A percentile compares a stretch with the other conserved stretches of the same genome.
These are phyloP conservation scores for Periglandula ipomoeae DNA, from an alignment of 2,329 filamentous ascomycete species.

Conservation along the genomic window DNA sequence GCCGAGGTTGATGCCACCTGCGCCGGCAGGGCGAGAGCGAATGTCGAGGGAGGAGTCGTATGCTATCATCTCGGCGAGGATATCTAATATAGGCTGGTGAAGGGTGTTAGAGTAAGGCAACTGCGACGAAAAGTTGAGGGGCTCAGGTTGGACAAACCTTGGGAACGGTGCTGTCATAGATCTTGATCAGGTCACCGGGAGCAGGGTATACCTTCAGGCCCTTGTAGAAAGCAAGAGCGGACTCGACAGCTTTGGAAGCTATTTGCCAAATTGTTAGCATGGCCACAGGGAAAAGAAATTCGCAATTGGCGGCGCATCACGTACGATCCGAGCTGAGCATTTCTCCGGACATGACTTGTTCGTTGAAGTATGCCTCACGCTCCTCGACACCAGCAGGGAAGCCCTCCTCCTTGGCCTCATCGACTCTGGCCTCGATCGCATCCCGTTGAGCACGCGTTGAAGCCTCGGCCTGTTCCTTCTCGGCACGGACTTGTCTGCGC, in stretches of 20 bases:
- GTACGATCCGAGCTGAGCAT: slow-evolving; percentile 71
- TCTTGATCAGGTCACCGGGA: slow-evolving; percentile 82
- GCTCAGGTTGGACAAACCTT: slow-evolving; percentile 56
- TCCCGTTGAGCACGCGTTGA: slow-evolving; percentile 59
- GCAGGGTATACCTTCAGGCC: slow-evolving; percentile 97
- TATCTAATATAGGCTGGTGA: slow-evolving; percentile 74
- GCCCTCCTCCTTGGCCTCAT: slow-evolving; percentile 79
- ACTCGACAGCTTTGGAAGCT: slow-evolving; percentile 66
- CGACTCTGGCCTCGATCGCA: slow-evolving; percentile 65
- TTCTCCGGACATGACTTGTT: slow-evolving; percentile 86
- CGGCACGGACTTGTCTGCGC: slow-evolving; percentile 59
- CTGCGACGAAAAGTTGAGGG: not conserved
- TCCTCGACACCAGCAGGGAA: slow-evolving; percentile 88
- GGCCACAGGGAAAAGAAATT: too few relatives aligned
- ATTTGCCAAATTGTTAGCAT: slow-evolving; percentile 6
- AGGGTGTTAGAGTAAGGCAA: not conserved
- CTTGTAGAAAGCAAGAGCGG: slow-evolving; percentile 94
- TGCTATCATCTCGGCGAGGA: slow-evolving; percentile 96
- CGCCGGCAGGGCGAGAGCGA: slow-evolving; percentile 28
- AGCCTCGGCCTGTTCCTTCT: slow-evolving; percentile 63
- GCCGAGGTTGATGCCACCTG: slow-evolving; percentile 32
- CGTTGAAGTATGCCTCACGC: slow-evolving; percentile 94
- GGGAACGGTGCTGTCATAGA: slow-evolving; percentile 97
- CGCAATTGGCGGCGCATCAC: too few relatives aligned
- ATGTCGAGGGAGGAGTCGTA: slow-evolving; percentile 69